phyloP scores from a whole-genome alignment of 169 alveolate species.

The Plasmodium inui region DNA sequence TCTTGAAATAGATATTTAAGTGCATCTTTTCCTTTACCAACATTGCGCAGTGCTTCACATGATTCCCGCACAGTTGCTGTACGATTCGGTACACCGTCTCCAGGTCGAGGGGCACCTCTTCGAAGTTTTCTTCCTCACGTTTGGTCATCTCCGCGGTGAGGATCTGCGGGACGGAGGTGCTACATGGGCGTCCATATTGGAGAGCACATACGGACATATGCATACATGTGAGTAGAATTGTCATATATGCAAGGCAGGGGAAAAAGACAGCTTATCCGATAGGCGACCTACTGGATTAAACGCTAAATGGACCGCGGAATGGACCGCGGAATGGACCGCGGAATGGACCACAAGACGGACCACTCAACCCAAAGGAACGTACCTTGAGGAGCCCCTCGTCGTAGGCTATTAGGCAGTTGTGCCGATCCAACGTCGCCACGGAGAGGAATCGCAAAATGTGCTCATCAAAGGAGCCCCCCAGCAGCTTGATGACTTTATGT shows the following conservation, averaged over 20 bases:
- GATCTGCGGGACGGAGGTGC: constrained; percentile 9
- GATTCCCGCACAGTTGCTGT: constrained; percentile 15
- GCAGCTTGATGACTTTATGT: constrained; percentile 30
- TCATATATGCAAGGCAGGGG: neutral
- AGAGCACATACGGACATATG: neutral
- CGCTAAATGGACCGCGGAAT: neutral
- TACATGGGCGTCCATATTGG: neutral
- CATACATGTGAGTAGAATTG: neutral
- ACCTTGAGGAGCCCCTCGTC: constrained; percentile 74
- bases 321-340: neutral
- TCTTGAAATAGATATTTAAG: constrained; percentile 34
- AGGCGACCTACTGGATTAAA: neutral
- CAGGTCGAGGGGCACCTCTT: constrained; percentile 24
- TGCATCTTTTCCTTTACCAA: constrained; percentile 63
- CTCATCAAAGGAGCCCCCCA: constrained; percentile 22
- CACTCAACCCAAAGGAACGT: neutral
- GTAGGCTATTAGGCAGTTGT: constrained; percentile 62
- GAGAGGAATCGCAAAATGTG: constrained; percentile 33
- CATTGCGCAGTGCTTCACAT: constrained; percentile 44
- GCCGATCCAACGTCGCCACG: constrained; percentile 35
- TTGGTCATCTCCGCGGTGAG: constrained; percentile 37
- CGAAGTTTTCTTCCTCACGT: constrained; percentile 1
- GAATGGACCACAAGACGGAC: neutral
- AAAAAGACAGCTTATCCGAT: neutral
- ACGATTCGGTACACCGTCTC: constrained; percentile 23